Evolutionary conservation across 2,329 filamentous ascomycete species (phyloP), one percentile per base, ranked within the genome.

Genomic region (Knufia petricola): DNA sequence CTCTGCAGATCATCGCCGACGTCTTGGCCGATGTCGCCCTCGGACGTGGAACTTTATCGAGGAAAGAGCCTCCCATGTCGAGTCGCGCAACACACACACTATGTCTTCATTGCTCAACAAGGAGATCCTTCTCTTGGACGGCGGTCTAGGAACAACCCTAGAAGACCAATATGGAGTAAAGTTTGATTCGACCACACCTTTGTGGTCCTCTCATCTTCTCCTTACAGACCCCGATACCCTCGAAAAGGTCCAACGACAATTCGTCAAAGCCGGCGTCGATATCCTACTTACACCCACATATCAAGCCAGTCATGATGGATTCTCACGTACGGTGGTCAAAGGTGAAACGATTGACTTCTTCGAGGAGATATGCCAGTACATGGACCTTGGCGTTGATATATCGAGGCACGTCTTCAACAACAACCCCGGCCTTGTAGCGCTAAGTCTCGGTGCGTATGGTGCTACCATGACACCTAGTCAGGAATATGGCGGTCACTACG

Each of bases 121-220:
- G 61, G 63, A 58, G 52, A 59, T 76, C 51, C 63, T 71, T 52
- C 65, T 85, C 42, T 72, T 85, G 32, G 81, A 85, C 59, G 81
- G 82, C 46, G 81, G 81, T 6, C 72, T 85, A 19, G 81, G 82
- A 28, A 85, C 82, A 2, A 77, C 79, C 0, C 76, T 85, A 2
- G 74, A 81, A 58, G 74, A 79, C 51, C 51, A 55, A 26, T 76
- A 81, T 60, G 63, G 64, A 48, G 59, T 76, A 51, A 66, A 61
- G 12, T 85, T 84, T 61, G 64, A 67, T 45, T 62, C 66, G 23
- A 67, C 64, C 9, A 76, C 71, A 7, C 82, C 81, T 0, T 72
- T 85, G 32, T 85, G 82, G 82, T 83, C 82, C 0, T 80, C 79
- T 0, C 75, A 84, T 58, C 70, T 84, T 4, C 71, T 85, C n/a